Evolutionary conservation across 345 rosid species (phyloP), one percentile per base, ranked within the genome.

Genomic region (Gossypium raimondii): DNA sequence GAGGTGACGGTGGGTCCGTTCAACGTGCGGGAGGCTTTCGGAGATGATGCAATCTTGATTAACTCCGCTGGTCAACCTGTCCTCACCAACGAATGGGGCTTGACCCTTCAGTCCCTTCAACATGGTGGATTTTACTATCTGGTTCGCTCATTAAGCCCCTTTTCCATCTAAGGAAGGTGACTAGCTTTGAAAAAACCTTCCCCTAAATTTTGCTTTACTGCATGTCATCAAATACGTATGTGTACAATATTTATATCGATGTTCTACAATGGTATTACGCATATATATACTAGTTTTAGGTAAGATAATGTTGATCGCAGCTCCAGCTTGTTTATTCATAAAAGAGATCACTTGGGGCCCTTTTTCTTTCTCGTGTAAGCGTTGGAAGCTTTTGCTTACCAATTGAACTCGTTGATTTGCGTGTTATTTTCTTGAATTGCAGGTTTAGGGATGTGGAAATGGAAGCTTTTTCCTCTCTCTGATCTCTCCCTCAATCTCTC

Each of bases 11-110:
- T 66, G 7, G 94, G 92, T 53, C 92, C 96, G 22, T 90, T 95
- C 75, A 93, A 90, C 77, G 90, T 93, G 67, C 85, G 90, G 60
- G 98, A 89, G 73, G 92, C 98, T 24, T 95, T 95, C 44, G 99
- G 99, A 27, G 98, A 93, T 65, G 93, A 91, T 43, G 88, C 85
- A 4, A 80, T 91, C 70, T 81, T 95, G 70, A 83, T 95, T 57
- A 84, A 88, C 80, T 88, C 97, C 11, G 78, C 89, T 2, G 99
- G 99, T 66, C 94, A 91, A 56, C 97, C 93, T 34, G 85, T 95
- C 75, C 85, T 86, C 68, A 91, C 97, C 16, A 85, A 91, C 75
- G 94, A 90, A 65, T 93, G 90, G 93, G 98, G 99, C 5, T 61
- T 89, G 74, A 89, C 96, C 43, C 83, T 93, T 70, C 89, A 88